Conservation (phyloP, 2,329 filamentous ascomycete species). For the Neobulgaria alba region DNA sequence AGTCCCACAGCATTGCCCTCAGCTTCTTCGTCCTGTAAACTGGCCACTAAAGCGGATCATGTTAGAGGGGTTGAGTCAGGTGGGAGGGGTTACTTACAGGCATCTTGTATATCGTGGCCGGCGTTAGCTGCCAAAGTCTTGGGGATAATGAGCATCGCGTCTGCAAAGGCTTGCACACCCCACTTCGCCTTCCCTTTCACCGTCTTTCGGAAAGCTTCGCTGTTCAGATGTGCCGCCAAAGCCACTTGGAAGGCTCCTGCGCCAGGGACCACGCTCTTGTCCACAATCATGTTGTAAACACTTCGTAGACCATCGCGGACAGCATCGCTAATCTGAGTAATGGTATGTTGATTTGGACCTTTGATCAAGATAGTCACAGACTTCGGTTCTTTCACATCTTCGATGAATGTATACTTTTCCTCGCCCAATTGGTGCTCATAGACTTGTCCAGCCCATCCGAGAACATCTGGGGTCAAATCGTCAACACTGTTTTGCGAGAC, state of each 20-base stretch:
- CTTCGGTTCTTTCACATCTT: slow-evolving; percentile 98
- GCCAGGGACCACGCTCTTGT: slow-evolving; percentile 88
- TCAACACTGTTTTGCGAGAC: slow-evolving; percentile 93
- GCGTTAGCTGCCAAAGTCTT: slow-evolving; percentile 96
- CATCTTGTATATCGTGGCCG: slow-evolving; percentile 94
- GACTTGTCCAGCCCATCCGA: slow-evolving; percentile 93
- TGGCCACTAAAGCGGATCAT: slow-evolving; percentile 52
- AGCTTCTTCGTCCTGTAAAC: slow-evolving; percentile 73
- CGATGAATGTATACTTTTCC: slow-evolving; percentile 98
- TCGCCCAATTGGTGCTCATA: slow-evolving; percentile 97
- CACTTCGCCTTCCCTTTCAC: slow-evolving; percentile 98
- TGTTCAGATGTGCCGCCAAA: slow-evolving; percentile 77
- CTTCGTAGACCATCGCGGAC: slow-evolving; percentile 90
- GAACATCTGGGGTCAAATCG: slow-evolving; percentile 75
- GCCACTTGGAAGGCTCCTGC: slow-evolving; percentile 95
- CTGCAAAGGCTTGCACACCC: slow-evolving; percentile 89
- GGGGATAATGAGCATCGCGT: slow-evolving; percentile 89
- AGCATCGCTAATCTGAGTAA: slow-evolving; percentile 91
- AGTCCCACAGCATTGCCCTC: slow-evolving; percentile 83
- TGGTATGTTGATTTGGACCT: slow-evolving; percentile 93
- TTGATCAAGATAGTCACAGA: slow-evolving; percentile 97
- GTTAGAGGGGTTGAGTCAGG: too few species aligned
- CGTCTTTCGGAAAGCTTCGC: slow-evolving; percentile 76
- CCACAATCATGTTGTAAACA: slow-evolving; percentile 99
- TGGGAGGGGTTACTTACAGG: slow-evolving; percentile 65